Percentiles rank a stretch among this genome's conserved stretches.
Conservation (phyloP, 345 rosid species). For the Acer campestre region DNA sequence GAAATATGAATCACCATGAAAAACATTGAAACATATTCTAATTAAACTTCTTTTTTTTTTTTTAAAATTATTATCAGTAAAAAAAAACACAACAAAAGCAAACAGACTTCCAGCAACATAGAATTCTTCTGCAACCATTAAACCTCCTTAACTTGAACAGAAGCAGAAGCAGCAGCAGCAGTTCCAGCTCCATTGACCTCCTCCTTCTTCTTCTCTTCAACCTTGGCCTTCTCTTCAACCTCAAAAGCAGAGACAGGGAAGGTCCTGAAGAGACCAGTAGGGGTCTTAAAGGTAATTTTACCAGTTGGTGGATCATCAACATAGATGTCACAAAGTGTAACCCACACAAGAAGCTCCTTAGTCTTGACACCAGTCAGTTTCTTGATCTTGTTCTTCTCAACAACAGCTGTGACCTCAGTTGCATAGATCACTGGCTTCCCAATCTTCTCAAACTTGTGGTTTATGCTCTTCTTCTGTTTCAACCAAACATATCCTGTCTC, state of each 20-base stretch:
- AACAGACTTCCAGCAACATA: too few relatives aligned
- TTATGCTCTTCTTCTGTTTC: slow-evolving; percentile 71
- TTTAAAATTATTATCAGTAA: too few relatives aligned
- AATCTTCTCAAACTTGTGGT: slow-evolving; percentile 81
- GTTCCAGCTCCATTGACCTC: slow-evolving; percentile 24
- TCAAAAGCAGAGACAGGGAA: slow-evolving; percentile 72
- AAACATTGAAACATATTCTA: too few relatives aligned
- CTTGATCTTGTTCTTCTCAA: slow-evolving; percentile 70
- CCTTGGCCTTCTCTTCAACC: slow-evolving; percentile 47
- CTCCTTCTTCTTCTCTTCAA: slow-evolving; percentile 36
- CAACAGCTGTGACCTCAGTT: slow-evolving; percentile 72
- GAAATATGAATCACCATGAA: too few relatives aligned
- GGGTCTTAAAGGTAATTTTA: slow-evolving; percentile 76
- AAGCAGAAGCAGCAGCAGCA: slow-evolving; percentile 6
- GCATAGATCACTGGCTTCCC: slow-evolving; percentile 64
- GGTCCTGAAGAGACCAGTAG: slow-evolving; percentile 70
- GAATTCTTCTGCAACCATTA: slow-evolving; percentile 3
- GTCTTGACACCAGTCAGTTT: slow-evolving; percentile 95
- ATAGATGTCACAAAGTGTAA: slow-evolving; percentile 59
- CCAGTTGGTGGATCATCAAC: slow-evolving; percentile 51
- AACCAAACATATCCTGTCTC: slow-evolving; percentile 95
- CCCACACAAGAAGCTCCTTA: slow-evolving; percentile 86
- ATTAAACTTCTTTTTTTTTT: too few relatives aligned
- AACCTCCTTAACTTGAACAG: slow-evolving; percentile 41
- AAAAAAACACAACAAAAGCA: too few relatives aligned